Percentiles rank a stretch among this genome's conserved stretches.
phyloP scores from a whole-genome alignment of 2,329 filamentous ascomycete genomes.

The Fusarium anguioides region DNA sequence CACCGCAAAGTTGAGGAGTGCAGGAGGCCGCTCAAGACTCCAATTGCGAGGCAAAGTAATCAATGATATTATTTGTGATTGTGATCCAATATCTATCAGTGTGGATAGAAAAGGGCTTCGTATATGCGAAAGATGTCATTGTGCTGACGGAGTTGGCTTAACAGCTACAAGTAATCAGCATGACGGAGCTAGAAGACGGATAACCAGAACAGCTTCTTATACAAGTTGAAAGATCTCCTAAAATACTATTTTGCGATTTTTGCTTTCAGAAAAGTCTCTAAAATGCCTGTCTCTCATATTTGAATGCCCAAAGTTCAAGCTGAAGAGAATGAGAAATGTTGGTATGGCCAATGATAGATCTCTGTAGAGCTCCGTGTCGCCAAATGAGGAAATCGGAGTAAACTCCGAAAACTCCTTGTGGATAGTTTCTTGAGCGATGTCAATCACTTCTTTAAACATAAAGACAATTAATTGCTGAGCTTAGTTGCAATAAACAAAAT shows the following conservation, averaged over 20 bases:
- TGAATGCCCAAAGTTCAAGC: not conserved
- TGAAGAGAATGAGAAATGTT: not conserved
- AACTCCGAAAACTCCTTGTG: conserved; percentile 43
- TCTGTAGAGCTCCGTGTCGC: not conserved
- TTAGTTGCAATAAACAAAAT: not conserved
- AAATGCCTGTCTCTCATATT: too few species aligned
- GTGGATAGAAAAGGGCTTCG: too few species aligned
- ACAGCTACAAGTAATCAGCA: too few species aligned
- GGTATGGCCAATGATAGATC: conserved; percentile 28
- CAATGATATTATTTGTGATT: not conserved
- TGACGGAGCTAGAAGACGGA: too few species aligned
- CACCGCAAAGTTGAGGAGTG: not conserved
- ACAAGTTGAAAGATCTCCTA: too few species aligned
- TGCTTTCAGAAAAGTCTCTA: too few species aligned
- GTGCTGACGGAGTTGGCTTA: too few species aligned
- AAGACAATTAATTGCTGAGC: not conserved
- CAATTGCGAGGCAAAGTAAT: too few species aligned
- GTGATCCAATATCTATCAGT: not conserved
- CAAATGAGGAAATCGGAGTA: conserved; percentile 38
- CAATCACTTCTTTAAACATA: not conserved
- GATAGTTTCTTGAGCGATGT: not conserved
- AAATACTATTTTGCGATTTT: too few species aligned
- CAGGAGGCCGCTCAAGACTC: not conserved
- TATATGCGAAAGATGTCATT: too few species aligned
- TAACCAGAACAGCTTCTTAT: too few species aligned